A percentile compares a stretch with the other conserved stretches of the same genome.
These are phyloP conservation scores for Saccharomycopsis microspora DNA, from an alignment of 805 yeast species.

Conservation along the genomic window DNA sequence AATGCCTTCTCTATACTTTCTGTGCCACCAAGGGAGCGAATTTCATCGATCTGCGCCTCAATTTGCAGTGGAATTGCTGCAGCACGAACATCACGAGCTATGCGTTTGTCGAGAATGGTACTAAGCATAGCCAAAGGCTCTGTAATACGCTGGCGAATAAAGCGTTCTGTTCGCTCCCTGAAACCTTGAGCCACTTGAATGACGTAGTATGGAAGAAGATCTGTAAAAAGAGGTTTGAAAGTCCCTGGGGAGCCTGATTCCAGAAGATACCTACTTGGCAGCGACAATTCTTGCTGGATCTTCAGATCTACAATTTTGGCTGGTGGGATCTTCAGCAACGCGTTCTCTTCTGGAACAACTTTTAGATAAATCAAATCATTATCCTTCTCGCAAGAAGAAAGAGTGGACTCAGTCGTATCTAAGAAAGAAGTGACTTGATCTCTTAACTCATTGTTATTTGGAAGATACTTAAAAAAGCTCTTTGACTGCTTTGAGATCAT, in stretches of 20 bases:
- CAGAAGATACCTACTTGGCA: slow-evolving; percentile 19
- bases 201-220: slow-evolving; percentile 54
- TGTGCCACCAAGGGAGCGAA: slow-evolving; percentile 43
- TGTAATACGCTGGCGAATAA: slow-evolving; percentile 32
- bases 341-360: slow-evolving; percentile 37
- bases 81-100: no score
- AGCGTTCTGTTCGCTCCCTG: slow-evolving; percentile 50
- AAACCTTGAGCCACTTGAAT: slow-evolving; percentile 59
- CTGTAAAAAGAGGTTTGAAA: slow-evolving; percentile 34
- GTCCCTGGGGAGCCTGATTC: slow-evolving; percentile 2
- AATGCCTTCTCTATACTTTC: slow-evolving; percentile 29
- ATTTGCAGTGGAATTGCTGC: slow-evolving; percentile 23
- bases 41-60: slow-evolving; percentile 37
- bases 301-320: slow-evolving; percentile 47
- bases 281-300: slow-evolving; percentile 26
- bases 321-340: slow-evolving; percentile 32
- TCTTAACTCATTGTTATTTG: slow-evolving; percentile 30
- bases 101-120: slow-evolving; percentile 26
- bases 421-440: slow-evolving; percentile 44
- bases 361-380: slow-evolving; percentile 73
- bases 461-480: slow-evolving; percentile 26
- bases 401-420: slow-evolving; percentile 30
- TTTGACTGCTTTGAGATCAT: slow-evolving; percentile 27
- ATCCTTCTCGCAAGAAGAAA: slow-evolving; percentile 56
- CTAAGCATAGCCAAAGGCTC: slow-evolving; percentile 39